Evolutionary conservation across 768 basidiomycete genomes (phyloP), one percentile per base, ranked within the genome.

Genomic region (Leccinum uliginosum): DNA sequence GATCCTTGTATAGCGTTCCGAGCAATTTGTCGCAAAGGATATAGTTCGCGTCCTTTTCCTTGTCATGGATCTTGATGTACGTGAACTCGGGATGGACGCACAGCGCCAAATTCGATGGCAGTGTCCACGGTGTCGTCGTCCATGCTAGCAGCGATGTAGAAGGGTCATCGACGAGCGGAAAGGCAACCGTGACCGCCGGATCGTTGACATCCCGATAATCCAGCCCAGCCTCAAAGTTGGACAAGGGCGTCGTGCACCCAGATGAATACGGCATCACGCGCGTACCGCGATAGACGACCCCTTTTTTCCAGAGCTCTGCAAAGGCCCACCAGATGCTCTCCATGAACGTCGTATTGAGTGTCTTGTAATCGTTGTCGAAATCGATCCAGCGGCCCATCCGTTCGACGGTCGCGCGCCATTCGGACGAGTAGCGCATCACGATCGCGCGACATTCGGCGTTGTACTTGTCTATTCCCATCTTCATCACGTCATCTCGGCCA

Each of bases 301-400:
- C 85, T 71, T 93, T 96, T 67, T 93, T 84, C 81, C 87, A 96
- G n/a, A 99, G 81, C 69, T 94, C 86, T 53, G 84, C 79, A 73
- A 99, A 99, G 9, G 92, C 97, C 97, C 97, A 99, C 97, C 97
- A 99, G 11, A 97, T 92, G 48, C 86, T 87, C 78, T 99, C 97
- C 97, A 99, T 98, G 73, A 91, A 99, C 9, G 85, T 76, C 7
- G 85, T 73, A 66, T 98, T 93, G 60, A 98, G 81, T 15, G 97
- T 99, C 79, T 98, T 98, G 79, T 99, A 99, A 66, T 98, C 97
- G 65, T 98, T 91, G 73, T 99, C 97, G 65, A 99, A 99, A 74
- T 99, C 97, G 75, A 99, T 98, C 97, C 97, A 99, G 60, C 97
- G 86, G 32, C 96, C 97, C 89, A 98, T 95, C 61, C 97, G 85